Percentiles rank a stretch among this genome's conserved stretches.
These are phyloP conservation scores for Aureobasidium sp. DNA, from an alignment of 2,329 filamentous ascomycete genomes.

Conservation along the genomic window DNA sequence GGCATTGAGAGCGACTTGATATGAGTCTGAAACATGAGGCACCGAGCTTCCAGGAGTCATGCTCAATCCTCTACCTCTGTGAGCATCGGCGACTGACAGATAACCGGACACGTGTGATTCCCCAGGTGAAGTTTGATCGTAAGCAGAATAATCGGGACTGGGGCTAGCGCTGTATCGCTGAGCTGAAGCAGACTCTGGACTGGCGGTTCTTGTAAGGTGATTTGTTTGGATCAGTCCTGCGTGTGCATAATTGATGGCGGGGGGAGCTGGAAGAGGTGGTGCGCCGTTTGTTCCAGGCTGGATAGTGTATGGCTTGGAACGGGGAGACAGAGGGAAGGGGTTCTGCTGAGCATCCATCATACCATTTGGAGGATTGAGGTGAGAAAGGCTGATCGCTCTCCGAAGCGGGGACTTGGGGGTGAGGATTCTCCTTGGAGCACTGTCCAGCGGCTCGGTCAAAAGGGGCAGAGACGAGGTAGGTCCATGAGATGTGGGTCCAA, in stretches of 20 bases:
- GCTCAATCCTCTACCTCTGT: conserved; percentile 10
- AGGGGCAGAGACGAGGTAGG: background rate
- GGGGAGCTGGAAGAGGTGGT: conserved; percentile 42
- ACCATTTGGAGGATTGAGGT: conserved; percentile 37
- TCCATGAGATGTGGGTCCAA: conserved; percentile 18
- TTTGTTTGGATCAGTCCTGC: conserved; percentile 28
- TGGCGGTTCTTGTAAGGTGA: conserved; percentile 35
- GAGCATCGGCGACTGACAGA: conserved; percentile 11
- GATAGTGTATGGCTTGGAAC: conserved; percentile 36
- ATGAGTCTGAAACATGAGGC: conserved; percentile 17
- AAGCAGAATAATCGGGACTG: conserved; percentile 43
- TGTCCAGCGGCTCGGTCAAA: conserved; percentile 19
- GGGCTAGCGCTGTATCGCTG: conserved; percentile 37
- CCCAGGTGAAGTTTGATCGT: conserved; percentile 32
- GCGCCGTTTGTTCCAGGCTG: conserved; percentile 39
- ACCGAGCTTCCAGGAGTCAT: conserved; percentile 7
- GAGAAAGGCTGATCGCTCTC: conserved; percentile 45
- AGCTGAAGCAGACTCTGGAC: conserved; percentile 19
- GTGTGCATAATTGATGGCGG: conserved; percentile 34
- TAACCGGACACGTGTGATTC: background rate
- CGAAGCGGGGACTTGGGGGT: conserved; percentile 52
- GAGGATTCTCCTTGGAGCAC: conserved; percentile 42
- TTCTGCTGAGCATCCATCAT: conserved; percentile 45
- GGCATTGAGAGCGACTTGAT: conserved; percentile 35
- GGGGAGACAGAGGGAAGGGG: conserved; percentile 40